Base-by-base conservation (phyloP, 2,329 filamentous ascomycete species). In the Colletotrichum ledebouriae region DNA sequence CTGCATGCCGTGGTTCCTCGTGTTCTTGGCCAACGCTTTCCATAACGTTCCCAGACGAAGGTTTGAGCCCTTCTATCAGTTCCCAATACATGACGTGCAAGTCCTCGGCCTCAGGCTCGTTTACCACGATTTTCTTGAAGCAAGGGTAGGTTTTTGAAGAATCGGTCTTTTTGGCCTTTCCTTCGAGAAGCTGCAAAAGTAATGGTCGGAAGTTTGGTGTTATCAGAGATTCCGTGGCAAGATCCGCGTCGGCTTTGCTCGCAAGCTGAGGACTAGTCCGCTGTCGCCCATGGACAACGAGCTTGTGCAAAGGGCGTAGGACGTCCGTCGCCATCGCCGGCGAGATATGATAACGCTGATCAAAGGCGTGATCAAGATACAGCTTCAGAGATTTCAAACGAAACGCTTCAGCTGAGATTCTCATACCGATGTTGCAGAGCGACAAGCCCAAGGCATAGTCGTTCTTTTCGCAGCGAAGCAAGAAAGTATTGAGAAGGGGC, bases 401-500 rank as follows among this genome's bases (percentile, higher is more conserved):
- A 10, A 56, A 47, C 3, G 74, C 67, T 34, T 73, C 65, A 33
- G 76, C 76, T 22, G 80, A 78, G 42, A 78, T 66, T 56, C 65
- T 70, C 57, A 81, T 66, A 1, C 73, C 78, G 34, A 77, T 63
- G 15, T 73, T 73, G 47, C 75, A 74, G 9, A 83, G 68, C 2
- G 73, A 52, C 0, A 69, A 49, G 12, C 77, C 73, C 6, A 81
- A 50, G 25, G 71, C 63, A 6, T 71, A 57, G 5, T 67, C 70
- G 20, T 73, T 64, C 7, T 68, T 67, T 3, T 75, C 72, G 10
- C 82, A 72, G 49, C 75, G 77, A 49, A 80, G 73, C 29, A 75
- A 71, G 13, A 85, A 61, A 68, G 83, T 82, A 60, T 83, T 81
- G 25, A 85, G 71, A 57, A 85, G 77, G 1, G 73, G 69, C 44